Conservation (phyloP, 441 rosid genomes). For the Omphalea diandra region DNA sequence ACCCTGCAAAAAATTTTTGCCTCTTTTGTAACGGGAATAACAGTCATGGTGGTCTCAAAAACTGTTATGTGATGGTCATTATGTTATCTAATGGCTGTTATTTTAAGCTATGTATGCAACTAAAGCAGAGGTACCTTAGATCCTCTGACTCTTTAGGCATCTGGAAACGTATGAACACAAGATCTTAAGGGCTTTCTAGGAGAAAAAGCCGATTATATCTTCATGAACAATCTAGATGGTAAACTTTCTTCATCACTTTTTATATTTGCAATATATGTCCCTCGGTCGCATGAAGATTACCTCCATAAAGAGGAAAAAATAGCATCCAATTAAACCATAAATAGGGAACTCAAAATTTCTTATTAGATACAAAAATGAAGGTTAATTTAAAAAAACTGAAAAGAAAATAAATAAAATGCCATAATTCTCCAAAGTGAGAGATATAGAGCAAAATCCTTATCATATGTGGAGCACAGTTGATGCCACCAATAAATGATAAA, state of each 20-base stretch:
- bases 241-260: neutral
- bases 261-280: no score
- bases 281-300: neutral
- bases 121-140: no score
- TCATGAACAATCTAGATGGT: neutral
- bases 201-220: neutral
- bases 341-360: neutral
- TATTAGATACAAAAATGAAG: neutral
- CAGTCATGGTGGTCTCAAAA: no score
- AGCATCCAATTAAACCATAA: neutral
- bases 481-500: neutral
- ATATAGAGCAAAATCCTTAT: conserved; percentile 3
- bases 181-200: neutral
- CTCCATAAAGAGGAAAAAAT: neutral
- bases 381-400: neutral
- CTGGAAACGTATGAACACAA: neutral
- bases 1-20: no score
- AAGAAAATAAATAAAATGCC: neutral
- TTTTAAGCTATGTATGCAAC: no score
- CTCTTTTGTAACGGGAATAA: no score
- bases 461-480: neutral
- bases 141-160: neutral
- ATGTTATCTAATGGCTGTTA: no score
- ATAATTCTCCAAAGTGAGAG: neutral
- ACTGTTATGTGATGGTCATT: no score